Percentiles rank a stretch among this genome's conserved stretches.
These are phyloP conservation scores for Geotrichum phurueaensis DNA, from an alignment of 1,139 yeast genomes.

Conservation along the genomic window DNA sequence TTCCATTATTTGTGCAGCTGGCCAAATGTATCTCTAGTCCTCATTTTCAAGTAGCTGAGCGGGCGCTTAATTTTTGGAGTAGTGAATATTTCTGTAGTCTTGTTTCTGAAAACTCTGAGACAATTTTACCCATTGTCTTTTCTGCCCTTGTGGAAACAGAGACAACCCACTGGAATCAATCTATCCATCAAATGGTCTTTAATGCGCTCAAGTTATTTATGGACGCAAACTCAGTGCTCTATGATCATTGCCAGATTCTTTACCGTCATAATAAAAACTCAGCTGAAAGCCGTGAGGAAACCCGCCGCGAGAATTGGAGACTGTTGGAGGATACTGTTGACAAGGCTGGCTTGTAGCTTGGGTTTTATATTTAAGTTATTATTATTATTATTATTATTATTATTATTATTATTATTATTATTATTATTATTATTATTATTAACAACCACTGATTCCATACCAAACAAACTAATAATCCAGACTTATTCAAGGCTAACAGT, in stretches of 20 bases:
- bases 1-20: conserved; percentile 88
- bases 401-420: no score
- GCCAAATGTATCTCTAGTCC: conserved; percentile 92
- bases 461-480: no score
- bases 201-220: conserved; percentile 87
- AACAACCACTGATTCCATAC: no score
- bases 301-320: no score
- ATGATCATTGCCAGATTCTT: conserved; percentile 84
- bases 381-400: no score
- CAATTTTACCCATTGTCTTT: conserved; percentile 85
- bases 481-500: no score
- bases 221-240: conserved; percentile 90
- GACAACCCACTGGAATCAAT: conserved; percentile 70
- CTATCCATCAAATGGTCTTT: conserved; percentile 84
- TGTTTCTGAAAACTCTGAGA: conserved; percentile 86
- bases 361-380: no score
- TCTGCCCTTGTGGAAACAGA: conserved; percentile 79
- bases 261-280: conserved; percentile 73
- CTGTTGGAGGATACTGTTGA: no score
- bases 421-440: no score
- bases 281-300: conserved; percentile 50
- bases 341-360: no score
- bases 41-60: conserved; percentile 96
- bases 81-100: conserved; percentile 88
- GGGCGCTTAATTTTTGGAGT: conserved; percentile 89